Conservation (phyloP, 1,284 basidiomycete species). For the Coriolopsis trogii region DNA sequence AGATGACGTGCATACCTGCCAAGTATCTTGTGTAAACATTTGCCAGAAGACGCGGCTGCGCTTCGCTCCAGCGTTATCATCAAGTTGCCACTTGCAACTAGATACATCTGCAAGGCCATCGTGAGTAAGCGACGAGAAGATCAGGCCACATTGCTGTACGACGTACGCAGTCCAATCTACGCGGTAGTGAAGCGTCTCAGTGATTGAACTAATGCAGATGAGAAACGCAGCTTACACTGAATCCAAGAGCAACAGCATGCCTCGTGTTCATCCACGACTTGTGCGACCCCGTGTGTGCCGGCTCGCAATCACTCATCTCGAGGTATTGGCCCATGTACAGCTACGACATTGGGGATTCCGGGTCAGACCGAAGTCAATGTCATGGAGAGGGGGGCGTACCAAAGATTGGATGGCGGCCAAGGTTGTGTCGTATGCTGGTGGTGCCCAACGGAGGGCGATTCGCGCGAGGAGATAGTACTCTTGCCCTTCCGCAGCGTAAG, state of each 20-base stretch:
- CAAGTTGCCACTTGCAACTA: slow-evolving; percentile 59
- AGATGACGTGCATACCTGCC: slow-evolving; percentile 46
- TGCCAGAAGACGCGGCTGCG: slow-evolving; percentile 68
- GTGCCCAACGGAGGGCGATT: slow-evolving; percentile 49
- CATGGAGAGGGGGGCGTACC: slow-evolving; percentile 38
- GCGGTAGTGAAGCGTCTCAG: no score
- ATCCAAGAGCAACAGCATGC: slow-evolving; percentile 54
- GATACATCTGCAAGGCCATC: slow-evolving; percentile 52
- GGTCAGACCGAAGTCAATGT: background rate
- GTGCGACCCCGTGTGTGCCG: slow-evolving; percentile 44
- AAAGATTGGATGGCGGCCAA: slow-evolving; percentile 52
- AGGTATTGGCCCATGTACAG: slow-evolving; percentile 59
- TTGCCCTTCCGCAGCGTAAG: slow-evolving; percentile 51
- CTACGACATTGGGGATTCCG: slow-evolving; percentile 32
- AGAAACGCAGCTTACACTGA: slow-evolving; percentile 46
- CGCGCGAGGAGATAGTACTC: slow-evolving; percentile 62
- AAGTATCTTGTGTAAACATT: slow-evolving; percentile 58
- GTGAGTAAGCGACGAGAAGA: background rate
- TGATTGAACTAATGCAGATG: background rate
- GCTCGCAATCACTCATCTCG: slow-evolving; percentile 55
- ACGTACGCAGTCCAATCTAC: slow-evolving; percentile 69
- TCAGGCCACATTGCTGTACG: slow-evolving; percentile 39
- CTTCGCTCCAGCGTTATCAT: slow-evolving; percentile 45
- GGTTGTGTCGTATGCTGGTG: slow-evolving; percentile 51
- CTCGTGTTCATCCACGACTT: slow-evolving; percentile 59